Percentiles rank a stretch among this genome's conserved stretches.
These are phyloP conservation scores for Trichaptum fuscoviolaceum DNA, from an alignment of 768 basidiomycete genomes.

Conservation along the genomic window DNA sequence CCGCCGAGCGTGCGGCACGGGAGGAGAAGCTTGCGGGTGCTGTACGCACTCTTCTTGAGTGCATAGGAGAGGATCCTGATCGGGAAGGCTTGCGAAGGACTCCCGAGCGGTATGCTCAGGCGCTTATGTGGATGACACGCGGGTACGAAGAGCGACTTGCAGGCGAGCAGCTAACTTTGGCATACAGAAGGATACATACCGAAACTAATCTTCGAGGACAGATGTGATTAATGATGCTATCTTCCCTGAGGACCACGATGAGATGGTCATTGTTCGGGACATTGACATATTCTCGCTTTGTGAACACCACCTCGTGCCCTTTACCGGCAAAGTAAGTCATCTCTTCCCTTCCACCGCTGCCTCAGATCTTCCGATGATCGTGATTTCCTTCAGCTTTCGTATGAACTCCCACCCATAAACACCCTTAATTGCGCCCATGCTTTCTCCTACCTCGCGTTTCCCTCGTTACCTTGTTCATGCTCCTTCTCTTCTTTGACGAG, in stretches of 20 bases:
- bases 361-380: background rate
- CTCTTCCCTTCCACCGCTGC: background rate
- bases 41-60: conserved; percentile 89
- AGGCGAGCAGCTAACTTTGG: conserved; percentile 41
- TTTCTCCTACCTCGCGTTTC: background rate
- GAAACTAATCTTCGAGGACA: conserved; percentile 22
- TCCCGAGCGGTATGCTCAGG: conserved; percentile 94
- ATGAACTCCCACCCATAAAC: background rate
- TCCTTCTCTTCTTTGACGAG: conserved; percentile 11
- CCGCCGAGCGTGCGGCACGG: conserved; percentile 63
- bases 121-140: conserved; percentile 97
- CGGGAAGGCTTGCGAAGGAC: conserved; percentile 89
- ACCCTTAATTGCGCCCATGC: background rate
- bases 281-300: conserved; percentile 97
- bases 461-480: conserved; percentile 2
- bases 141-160: conserved; percentile 95
- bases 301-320: conserved; percentile 98
- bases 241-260: conserved; percentile 98
- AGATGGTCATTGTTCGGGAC: conserved; percentile 98
- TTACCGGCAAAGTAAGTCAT: conserved; percentile 84
- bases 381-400: background rate
- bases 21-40: conserved; percentile 77
- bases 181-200: background rate
- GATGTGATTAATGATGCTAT: conserved; percentile 99
- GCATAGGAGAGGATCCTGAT: conserved; percentile 97